phyloP scores from a whole-genome alignment of 345 rosid species.

The Lepidium sativum region DNA sequence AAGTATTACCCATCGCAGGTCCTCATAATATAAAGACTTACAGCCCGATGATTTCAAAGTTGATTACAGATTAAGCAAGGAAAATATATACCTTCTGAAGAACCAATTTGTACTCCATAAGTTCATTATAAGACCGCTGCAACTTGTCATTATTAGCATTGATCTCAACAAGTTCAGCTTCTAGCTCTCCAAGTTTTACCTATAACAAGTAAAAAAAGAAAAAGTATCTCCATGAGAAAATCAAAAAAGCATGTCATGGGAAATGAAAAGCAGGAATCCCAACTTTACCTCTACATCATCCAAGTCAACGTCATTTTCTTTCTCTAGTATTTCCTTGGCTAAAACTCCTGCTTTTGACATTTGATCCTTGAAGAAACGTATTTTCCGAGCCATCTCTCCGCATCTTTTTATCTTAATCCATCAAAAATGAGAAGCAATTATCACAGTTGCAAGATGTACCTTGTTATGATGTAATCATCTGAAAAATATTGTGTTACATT shows the following conservation, averaged over 20 bases:
- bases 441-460: background rate
- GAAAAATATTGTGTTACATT: background rate
- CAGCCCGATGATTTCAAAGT: background rate
- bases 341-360: constrained; percentile 68
- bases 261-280: background rate
- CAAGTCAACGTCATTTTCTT: constrained; percentile 37
- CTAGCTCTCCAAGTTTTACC: constrained; percentile 88
- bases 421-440: background rate
- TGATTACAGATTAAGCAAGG: background rate
- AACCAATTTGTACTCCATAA: constrained; percentile 76
- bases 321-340: constrained; percentile 34
- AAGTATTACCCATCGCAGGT: background rate
- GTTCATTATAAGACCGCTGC: constrained; percentile 71
- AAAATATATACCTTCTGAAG: constrained; percentile 59
- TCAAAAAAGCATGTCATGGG: constrained; percentile 4
- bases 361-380: constrained; percentile 83
- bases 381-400: constrained; percentile 90
- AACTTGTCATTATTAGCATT: constrained; percentile 81
- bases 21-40: background rate
- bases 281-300: constrained; percentile 71
- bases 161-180: constrained; percentile 89
- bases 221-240: background rate
- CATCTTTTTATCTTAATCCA: constrained; percentile 62
- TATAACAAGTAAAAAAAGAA: constrained; percentile 20
- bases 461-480: background rate